These are phyloP conservation scores for Penicillium mononematosum DNA, from an alignment of 495 filamentous ascomycete genomes.

Conservation along the genomic window DNA sequence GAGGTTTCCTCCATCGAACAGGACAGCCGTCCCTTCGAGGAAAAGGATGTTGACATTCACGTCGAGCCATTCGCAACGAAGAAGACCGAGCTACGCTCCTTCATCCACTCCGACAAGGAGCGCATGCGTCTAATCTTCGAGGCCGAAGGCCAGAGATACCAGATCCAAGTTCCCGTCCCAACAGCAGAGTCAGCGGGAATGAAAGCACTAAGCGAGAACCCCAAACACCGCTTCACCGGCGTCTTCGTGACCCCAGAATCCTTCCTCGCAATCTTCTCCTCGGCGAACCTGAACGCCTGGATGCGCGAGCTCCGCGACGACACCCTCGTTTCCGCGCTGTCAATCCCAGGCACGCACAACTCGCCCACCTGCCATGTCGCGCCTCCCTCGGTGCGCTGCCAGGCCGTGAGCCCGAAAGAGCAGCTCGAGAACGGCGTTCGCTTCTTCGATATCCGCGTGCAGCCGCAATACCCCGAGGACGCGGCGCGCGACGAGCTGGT, in stretches of 20 bases:
- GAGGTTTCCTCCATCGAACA: slow-evolving; percentile 45
- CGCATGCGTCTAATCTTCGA: slow-evolving; percentile 63
- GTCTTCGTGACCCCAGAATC: slow-evolving; percentile 65
- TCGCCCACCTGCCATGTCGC: slow-evolving; percentile 79
- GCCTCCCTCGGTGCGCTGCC: slow-evolving; percentile 90
- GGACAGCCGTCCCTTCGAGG: slow-evolving; percentile 54
- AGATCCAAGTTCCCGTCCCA: slow-evolving; percentile 59
- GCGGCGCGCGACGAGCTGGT: slow-evolving; percentile 55
- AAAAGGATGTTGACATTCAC: slow-evolving; percentile 54
- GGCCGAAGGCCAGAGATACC: slow-evolving; percentile 56
- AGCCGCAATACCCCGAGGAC: slow-evolving; percentile 57
- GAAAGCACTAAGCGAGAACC: slow-evolving; percentile 53
- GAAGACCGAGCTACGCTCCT: slow-evolving; percentile 52
- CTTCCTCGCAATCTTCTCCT: slow-evolving; percentile 76
- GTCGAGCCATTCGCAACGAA: slow-evolving; percentile 58
- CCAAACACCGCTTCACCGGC: slow-evolving; percentile 63
- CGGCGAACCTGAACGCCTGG: slow-evolving; percentile 69
- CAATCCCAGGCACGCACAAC: slow-evolving; percentile 96
- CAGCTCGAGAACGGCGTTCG: slow-evolving; percentile 90
- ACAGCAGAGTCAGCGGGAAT: slow-evolving; percentile 56
- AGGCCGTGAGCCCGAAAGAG: slow-evolving; percentile 69
- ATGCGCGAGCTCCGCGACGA: slow-evolving; percentile 71
- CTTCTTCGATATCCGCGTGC: slow-evolving; percentile 88
- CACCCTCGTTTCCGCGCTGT: slow-evolving; percentile 73
- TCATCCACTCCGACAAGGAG: slow-evolving; percentile 49